These are phyloP conservation scores for Scedosporium aurantiacum DNA, from an alignment of 2,329 filamentous ascomycete species.

Conservation along the genomic window DNA sequence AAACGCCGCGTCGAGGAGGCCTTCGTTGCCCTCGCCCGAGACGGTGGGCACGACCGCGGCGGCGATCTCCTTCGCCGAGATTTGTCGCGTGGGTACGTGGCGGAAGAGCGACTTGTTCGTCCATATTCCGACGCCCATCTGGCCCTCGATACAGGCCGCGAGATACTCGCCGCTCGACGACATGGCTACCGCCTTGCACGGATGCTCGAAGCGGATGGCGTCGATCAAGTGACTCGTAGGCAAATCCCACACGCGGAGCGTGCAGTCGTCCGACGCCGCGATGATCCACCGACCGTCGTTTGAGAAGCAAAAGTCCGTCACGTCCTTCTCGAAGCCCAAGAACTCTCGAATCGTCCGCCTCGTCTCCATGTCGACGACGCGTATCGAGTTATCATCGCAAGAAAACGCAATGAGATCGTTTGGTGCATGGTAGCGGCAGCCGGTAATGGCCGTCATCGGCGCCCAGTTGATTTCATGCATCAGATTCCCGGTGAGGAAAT, in stretches of 20 bases:
- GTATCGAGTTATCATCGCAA: conserved; percentile 79
- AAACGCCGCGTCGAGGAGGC: conserved; percentile 66
- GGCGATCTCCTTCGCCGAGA: conserved; percentile 64
- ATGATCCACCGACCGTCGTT: conserved; percentile 90
- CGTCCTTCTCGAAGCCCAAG: conserved; percentile 63
- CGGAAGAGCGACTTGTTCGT: conserved; percentile 88
- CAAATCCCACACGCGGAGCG: conserved; percentile 85
- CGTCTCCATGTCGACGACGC: conserved; percentile 83
- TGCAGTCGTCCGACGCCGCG: conserved; percentile 68
- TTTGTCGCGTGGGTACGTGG: conserved; percentile 74
- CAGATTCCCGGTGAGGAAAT: conserved; percentile 74
- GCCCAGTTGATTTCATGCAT: conserved; percentile 76
- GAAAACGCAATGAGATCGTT: conserved; percentile 81
- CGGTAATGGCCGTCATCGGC: conserved; percentile 59
- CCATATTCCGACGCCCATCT: conserved; percentile 88
- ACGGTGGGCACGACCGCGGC: conserved; percentile 58
- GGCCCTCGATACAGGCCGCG: conserved; percentile 74
- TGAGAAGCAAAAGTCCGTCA: conserved; percentile 82
- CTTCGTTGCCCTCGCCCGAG: conserved; percentile 71
- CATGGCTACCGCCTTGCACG: conserved; percentile 78
- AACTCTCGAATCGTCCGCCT: conserved; percentile 87
- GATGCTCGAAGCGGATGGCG: conserved; percentile 66
- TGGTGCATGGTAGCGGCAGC: conserved; percentile 67
- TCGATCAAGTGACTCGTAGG: conserved; percentile 94
- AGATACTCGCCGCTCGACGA: conserved; percentile 86